phyloP scores from a whole-genome alignment of 768 basidiomycete species.

The Hygrophorus pudorinus region DNA sequence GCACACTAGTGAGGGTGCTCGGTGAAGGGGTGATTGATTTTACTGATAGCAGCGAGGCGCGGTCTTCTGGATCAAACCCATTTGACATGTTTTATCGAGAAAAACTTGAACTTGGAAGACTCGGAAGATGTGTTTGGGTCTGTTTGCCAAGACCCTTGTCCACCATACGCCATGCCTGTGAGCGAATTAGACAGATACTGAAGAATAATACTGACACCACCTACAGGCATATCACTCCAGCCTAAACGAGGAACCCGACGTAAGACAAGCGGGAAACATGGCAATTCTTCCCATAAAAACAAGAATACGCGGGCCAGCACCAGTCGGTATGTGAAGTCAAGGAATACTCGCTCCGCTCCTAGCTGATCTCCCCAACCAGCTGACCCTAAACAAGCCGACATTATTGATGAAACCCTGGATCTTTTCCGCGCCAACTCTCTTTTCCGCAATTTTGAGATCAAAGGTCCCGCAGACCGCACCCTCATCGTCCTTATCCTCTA shows the following conservation, averaged over 20 bases:
- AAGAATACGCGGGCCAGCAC: constrained; percentile 87
- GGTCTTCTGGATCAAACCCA: constrained; percentile 29
- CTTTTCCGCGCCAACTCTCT: constrained; percentile 98
- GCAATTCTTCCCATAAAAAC: constrained; percentile 86
- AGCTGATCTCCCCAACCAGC: constrained; percentile 32
- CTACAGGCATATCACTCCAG: constrained; percentile 91
- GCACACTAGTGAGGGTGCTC: constrained; percentile 67
- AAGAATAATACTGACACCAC: constrained; percentile 1
- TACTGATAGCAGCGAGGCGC: constrained; percentile 32
- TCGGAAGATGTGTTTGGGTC: neutral
- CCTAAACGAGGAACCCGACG: constrained; percentile 78
- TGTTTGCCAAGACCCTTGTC: constrained; percentile 13
- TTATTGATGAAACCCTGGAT: constrained; percentile 92
- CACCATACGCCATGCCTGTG: constrained; percentile 13
- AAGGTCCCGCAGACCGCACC: constrained; percentile 90
- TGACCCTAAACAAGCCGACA: constrained; percentile 72
- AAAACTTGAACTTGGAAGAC: neutral
- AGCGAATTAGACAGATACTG: constrained; percentile 9
- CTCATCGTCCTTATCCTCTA: constrained; percentile 97
- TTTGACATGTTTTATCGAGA: neutral
- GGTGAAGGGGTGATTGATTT: constrained; percentile 49
- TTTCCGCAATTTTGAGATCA: constrained; percentile 99
- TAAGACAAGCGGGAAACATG: constrained; percentile 82
- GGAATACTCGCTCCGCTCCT: neutral
- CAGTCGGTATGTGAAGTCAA: constrained; percentile 40